phyloP scores from a whole-genome alignment of 495 filamentous ascomycete genomes.

The Venustampulla echinocandica region DNA sequence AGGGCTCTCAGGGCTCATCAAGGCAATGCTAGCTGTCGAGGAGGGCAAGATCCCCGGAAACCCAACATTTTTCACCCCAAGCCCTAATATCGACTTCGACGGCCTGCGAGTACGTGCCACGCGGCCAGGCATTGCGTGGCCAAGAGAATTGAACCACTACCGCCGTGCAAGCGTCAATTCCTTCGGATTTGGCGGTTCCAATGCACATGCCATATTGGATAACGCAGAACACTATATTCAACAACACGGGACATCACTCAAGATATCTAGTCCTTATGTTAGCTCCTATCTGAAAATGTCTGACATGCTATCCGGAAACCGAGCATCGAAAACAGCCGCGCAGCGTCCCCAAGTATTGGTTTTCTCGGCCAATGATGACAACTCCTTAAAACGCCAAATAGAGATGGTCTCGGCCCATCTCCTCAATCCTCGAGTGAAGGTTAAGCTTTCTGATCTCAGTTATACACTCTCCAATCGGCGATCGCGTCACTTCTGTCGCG shows the following conservation, averaged over 20 bases:
- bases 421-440: not conserved
- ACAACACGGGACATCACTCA: no score
- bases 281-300: not conserved
- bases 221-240: conserved; percentile 14
- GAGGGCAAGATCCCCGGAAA: conserved; percentile 40
- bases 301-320: not conserved
- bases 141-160: not conserved
- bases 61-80: conserved; percentile 40
- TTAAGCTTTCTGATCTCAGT: conserved; percentile 23
- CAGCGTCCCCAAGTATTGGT: not conserved
- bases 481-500: conserved; percentile 18
- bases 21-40: conserved; percentile 47
- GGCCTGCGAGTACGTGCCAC: conserved; percentile 24
- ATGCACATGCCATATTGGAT: conserved; percentile 49
- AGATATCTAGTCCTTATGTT: no score
- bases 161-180: conserved; percentile 13
- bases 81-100: conserved; percentile 31
- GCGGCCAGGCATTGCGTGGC: conserved; percentile 5
- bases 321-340: conserved; percentile 4
- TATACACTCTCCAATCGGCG: conserved; percentile 26
- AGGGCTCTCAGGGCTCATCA: conserved; percentile 51
- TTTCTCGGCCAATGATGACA: conserved; percentile 15
- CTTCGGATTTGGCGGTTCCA: conserved; percentile 53
- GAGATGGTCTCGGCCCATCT: conserved; percentile 14
- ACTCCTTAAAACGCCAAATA: conserved; percentile 13